Conservation (phyloP, 225 moss, liverwort and hornwort genomes). For the Lunularia cruciata region DNA sequence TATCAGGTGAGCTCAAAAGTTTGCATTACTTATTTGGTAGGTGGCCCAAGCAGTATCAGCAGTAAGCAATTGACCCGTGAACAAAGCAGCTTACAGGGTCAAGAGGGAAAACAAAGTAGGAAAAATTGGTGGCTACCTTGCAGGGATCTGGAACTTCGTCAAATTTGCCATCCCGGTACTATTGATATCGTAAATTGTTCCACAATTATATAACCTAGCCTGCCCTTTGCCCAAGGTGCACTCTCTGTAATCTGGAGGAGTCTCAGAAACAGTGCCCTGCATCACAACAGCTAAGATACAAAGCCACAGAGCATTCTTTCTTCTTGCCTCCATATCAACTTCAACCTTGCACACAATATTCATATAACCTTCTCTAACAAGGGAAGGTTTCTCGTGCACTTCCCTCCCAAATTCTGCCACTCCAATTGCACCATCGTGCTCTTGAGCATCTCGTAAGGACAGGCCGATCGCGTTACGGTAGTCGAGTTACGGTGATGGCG, state of each 20-base stretch:
- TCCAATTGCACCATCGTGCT: background rate
- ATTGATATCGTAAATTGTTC: slow-evolving; percentile 40
- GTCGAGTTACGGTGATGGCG: too few relatives aligned
- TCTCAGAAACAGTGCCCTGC: background rate
- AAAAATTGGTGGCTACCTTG: too few relatives aligned
- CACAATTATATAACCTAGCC: slow-evolving; percentile 71
- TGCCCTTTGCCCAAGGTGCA: slow-evolving; percentile 69
- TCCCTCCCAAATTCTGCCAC: background rate
- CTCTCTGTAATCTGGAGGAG: slow-evolving; percentile 42
- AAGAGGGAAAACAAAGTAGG: too few relatives aligned
- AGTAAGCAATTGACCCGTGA: too few relatives aligned
- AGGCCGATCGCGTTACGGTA: too few relatives aligned
- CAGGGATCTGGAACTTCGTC: slow-evolving; percentile 39
- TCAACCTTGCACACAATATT: background rate
- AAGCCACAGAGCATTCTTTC: background rate
- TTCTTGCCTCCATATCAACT: slow-evolving; percentile 10
- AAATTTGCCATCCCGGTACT: slow-evolving; percentile 45
- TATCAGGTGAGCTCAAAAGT: too few relatives aligned
- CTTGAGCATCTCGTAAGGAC: too few relatives aligned
- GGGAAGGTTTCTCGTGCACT: background rate
- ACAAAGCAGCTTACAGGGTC: too few relatives aligned
- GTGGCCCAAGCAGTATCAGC: too few relatives aligned
- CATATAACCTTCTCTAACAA: background rate
- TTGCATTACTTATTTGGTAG: too few relatives aligned
- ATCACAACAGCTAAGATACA: background rate